Evolutionary conservation across 2,329 filamentous ascomycete species (phyloP), one percentile per base, ranked within the genome.

Genomic region (Penicillium sp.): DNA sequence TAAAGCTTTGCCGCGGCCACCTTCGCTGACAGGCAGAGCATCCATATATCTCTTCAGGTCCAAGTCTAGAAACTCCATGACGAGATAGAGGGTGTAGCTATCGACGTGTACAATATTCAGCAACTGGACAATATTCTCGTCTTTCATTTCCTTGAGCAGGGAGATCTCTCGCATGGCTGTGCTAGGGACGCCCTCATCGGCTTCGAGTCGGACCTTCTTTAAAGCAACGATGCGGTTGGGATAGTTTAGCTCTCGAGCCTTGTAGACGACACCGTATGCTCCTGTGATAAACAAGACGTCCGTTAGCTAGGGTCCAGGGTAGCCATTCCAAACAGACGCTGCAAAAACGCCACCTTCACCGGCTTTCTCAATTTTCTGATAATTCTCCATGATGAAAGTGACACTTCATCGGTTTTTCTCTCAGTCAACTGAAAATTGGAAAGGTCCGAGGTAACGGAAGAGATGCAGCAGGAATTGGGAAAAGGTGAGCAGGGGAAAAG

Each of bases 11-110:
- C 88, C 88, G 51, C 88, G 82, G 37, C 88, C 88, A 59, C 88
- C 88, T 63, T 94, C 86, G 64, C 78, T 84, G 51, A 91, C 83
- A 4, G 88, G 88, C 38, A 95, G 78, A 6, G 88, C 81, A 70
- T 95, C 90, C 88, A 95, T 95, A 72, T 94, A 95, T 71, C 93
- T 95, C 76, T 95, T 95, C 60, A 95, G 76, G 63, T 95, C 89
- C 50, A 91, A 78, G 64, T 95, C 89, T 59, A 95, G 83, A 70
- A 87, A 95, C 69, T 95, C 89, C 57, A 90, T 87, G 60, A 95
- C 89, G 42, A 95, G 84, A 70, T 95, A 95, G 44, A 95, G 81
- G 74, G 95, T 95, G 74, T 95, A 88, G 49, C 89, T 88, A 67
- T 95, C 90, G 64, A 88, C 87, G 69, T 95, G 89, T 45, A 95